phyloP scores from a whole-genome alignment of 257 asterid genomes.

The Ballota nigra region DNA sequence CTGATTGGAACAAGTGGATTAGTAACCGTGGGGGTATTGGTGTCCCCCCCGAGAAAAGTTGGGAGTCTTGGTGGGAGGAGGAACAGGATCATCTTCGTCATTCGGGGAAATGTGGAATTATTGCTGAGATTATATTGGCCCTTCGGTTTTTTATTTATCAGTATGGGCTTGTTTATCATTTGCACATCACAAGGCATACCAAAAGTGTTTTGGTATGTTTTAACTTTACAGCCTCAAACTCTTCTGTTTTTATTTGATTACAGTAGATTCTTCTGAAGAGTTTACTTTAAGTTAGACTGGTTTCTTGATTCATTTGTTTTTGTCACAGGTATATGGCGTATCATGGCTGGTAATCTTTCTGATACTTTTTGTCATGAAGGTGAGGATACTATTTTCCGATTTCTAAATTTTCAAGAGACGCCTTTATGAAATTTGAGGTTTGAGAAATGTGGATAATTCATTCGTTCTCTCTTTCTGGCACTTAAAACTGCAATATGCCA shows the following conservation, averaged over 20 bases:
- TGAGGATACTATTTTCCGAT: conserved; percentile 20
- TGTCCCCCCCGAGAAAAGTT: conserved; percentile 44
- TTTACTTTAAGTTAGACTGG: neutral
- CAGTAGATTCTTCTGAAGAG: neutral
- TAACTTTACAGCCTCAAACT: neutral
- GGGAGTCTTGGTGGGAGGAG: conserved; percentile 56
- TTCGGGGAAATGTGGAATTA: conserved; percentile 37
- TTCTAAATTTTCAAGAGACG: neutral
- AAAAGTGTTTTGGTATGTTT: conserved; percentile 38
- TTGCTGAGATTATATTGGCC: conserved; percentile 38
- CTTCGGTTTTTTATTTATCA: conserved; percentile 42
- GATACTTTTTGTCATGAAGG: conserved; percentile 94
- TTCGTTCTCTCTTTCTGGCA: neutral
- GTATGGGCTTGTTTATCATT: conserved; percentile 46
- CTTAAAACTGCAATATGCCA: neutral
- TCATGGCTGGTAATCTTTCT: conserved; percentile 91
- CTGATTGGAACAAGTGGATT: conserved; percentile 47
- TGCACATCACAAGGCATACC: conserved; percentile 34
- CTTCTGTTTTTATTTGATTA: neutral
- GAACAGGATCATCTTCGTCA: conserved; percentile 45
- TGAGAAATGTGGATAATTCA: neutral
- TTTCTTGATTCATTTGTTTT: neutral
- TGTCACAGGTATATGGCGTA: conserved; percentile 77
- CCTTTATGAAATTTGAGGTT: neutral
- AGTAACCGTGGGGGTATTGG: conserved; percentile 42